Evolutionary conservation across 78 protist genomes (phyloP).

Genomic region (Dictyostelium citrinum): DNA sequence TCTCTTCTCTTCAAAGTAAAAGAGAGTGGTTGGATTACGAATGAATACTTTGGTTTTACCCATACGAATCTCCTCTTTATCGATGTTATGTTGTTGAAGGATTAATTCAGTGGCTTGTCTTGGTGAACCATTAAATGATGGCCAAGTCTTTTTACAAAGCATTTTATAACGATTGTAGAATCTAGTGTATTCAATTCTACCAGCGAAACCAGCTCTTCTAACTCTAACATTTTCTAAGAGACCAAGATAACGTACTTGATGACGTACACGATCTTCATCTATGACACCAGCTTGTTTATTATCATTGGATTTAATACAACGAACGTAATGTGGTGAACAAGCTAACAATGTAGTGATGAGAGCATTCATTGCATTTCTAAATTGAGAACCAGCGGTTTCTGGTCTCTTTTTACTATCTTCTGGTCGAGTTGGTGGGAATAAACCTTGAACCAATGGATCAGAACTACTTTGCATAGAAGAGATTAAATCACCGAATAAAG

Average conservation of each 20-base stretch:
- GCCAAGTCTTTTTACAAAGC: conserved; percentile 75
- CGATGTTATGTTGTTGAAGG: conserved; percentile 31
- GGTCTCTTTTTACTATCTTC: conserved; percentile 74
- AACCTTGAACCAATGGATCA: conserved; percentile 15
- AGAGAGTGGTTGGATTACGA: conserved; percentile 81
- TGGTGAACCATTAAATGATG: conserved; percentile 44
- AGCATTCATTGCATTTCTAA: conserved; percentile 72
- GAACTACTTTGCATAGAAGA: conserved; percentile 19
- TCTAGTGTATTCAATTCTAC: conserved; percentile 85
- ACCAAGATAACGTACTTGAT: conserved; percentile 91
- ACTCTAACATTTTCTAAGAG: conserved; percentile 93
- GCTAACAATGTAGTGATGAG: conserved; percentile 68
- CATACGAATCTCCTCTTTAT: conserved; percentile 63
- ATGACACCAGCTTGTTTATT: conserved; percentile 66
- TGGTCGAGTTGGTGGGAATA: conserved; percentile 65
- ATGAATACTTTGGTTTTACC: conserved; percentile 93
- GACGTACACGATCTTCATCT: conserved; percentile 78
- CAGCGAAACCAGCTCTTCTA: conserved; percentile 96
- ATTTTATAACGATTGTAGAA: conserved; percentile 87
- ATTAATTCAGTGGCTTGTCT: conserved; percentile 43
- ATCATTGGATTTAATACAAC: conserved; percentile 93
- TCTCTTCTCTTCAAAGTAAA: conserved; percentile 82
- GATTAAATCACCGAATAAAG: conserved; percentile 73
- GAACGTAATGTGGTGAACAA: conserved; percentile 89
- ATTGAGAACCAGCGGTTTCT: conserved; percentile 76